A percentile compares a stretch with the other conserved stretches of the same genome.
These are phyloP conservation scores for Naematelia aurantialba DNA, from an alignment of 768 basidiomycete genomes.

Conservation along the genomic window DNA sequence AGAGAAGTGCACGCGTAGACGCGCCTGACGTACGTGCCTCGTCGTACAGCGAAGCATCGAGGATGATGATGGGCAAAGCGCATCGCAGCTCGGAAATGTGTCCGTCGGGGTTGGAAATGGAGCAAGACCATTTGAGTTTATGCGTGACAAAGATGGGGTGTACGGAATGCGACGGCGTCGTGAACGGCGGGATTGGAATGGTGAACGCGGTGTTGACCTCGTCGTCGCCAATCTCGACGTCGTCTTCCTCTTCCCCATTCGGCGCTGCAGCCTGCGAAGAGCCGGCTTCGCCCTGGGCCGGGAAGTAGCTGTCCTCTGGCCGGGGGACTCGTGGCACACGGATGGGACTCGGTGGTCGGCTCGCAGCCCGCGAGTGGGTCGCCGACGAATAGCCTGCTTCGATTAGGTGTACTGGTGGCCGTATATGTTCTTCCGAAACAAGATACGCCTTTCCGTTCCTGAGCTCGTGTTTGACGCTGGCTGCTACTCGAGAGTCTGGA, in stretches of 20 bases:
- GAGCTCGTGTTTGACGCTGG: constrained; percentile 66
- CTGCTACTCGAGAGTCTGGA: constrained; percentile 62
- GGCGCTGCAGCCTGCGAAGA: constrained; percentile 9
- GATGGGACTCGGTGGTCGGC: constrained; percentile 11
- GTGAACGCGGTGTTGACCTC: constrained; percentile 60
- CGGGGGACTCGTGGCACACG: constrained; percentile 5
- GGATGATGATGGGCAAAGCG: constrained; percentile 80
- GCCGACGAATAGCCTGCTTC: neutral
- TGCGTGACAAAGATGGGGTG: constrained; percentile 75
- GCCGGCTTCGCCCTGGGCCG: constrained; percentile 2
- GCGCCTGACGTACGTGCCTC: constrained; percentile 72
- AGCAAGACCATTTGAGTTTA: constrained; percentile 62
- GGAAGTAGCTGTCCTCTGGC: neutral
- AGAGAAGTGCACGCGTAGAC: constrained; percentile 70
- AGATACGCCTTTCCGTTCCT: constrained; percentile 54
- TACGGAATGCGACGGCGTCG: constrained; percentile 67
- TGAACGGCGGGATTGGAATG: constrained; percentile 60
- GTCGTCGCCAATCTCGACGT: constrained; percentile 35
- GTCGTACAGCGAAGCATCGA: constrained; percentile 66
- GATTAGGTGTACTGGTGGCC: constrained; percentile 14
- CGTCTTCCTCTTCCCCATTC: constrained; percentile 17
- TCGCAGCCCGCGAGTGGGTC: constrained; percentile 9
- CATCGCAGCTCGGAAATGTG: constrained; percentile 93
- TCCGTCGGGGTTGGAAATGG: constrained; percentile 79
- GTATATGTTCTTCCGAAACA: constrained; percentile 15